Evolutionary conservation across 2,329 filamentous ascomycete genomes (phyloP).

Genomic region (Byssochlamys sp.): DNA sequence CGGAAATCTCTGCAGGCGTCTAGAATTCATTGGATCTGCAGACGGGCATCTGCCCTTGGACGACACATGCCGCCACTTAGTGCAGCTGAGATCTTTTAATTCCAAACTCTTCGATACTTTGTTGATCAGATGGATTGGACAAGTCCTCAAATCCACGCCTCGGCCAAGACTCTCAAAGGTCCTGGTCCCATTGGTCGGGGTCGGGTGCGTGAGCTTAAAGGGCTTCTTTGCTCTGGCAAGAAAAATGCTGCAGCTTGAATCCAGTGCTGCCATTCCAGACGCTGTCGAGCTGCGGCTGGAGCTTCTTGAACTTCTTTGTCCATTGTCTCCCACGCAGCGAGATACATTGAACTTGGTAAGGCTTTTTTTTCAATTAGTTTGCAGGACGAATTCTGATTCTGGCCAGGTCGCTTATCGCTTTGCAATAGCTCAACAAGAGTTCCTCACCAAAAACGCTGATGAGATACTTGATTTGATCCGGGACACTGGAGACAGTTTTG

Average conservation of each 20-base stretch:
- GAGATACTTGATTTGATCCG: slow-evolving; percentile 26
- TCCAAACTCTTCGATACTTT: slow-evolving; percentile 35
- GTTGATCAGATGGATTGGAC: slow-evolving; percentile 34
- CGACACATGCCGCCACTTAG: slow-evolving; percentile 32
- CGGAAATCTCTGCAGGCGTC: slow-evolving; percentile 28
- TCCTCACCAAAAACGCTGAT: slow-evolving; percentile 23
- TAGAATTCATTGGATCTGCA: slow-evolving; percentile 20
- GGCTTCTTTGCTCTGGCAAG: slow-evolving; percentile 29
- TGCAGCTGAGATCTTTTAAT: slow-evolving; percentile 35
- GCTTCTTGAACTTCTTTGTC: slow-evolving; percentile 19
- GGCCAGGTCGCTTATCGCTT: slow-evolving; percentile 31
- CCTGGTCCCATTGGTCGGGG: slow-evolving; percentile 34
- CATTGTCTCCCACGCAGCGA: neutral
- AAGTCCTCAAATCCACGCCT: slow-evolving; percentile 25
- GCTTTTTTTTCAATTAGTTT: neutral
- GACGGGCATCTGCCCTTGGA: slow-evolving; percentile 22
- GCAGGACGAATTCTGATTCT: neutral
- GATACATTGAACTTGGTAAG: neutral
- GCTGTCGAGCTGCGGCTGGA: slow-evolving; percentile 19
- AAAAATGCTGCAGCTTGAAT: slow-evolving; percentile 19
- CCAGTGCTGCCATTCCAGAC: slow-evolving; percentile 16
- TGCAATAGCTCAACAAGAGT: slow-evolving; percentile 30
- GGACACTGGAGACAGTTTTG: slow-evolving; percentile 18
- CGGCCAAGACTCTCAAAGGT: slow-evolving; percentile 23
- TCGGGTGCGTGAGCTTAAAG: slow-evolving; percentile 36